Evolutionary conservation across 306 rosid genomes (phyloP).

Genomic region (Gynostemma pentaphyllum): DNA sequence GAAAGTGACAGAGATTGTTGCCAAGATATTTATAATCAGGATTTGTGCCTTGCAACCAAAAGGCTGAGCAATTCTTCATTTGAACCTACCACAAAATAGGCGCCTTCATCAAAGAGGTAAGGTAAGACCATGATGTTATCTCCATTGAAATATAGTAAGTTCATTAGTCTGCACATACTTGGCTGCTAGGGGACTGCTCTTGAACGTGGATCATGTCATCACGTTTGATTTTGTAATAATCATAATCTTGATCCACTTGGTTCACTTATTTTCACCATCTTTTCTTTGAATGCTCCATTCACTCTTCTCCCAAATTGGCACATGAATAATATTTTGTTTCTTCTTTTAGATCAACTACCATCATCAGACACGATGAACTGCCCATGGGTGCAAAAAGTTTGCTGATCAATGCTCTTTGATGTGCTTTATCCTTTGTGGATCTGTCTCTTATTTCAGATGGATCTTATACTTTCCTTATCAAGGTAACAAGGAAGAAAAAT

Average conservation of each 20-base stretch:
- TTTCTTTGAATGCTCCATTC: no score
- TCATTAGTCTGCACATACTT: slow-evolving; percentile 85
- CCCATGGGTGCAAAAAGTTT: slow-evolving; percentile 95
- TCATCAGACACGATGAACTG: slow-evolving; percentile 94
- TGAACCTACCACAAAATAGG: no score
- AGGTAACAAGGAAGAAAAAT: not conserved
- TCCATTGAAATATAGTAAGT: no score
- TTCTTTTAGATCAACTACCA: slow-evolving; percentile 67
- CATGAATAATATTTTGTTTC: slow-evolving; percentile 2
- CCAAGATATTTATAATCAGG: no score
- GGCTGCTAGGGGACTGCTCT: slow-evolving; percentile 95
- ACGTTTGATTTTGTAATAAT: slow-evolving; percentile 91
- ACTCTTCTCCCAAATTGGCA: no score
- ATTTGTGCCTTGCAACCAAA: no score
- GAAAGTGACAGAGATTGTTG: no score
- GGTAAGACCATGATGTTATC: no score
- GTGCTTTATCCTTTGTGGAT: not conserved
- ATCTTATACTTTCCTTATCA: not conserved
- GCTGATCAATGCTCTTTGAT: not conserved
- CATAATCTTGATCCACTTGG: slow-evolving; percentile 3
- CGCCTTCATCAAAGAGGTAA: no score
- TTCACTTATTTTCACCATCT: not conserved
- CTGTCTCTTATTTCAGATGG: not conserved
- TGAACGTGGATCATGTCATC: slow-evolving; percentile 92
- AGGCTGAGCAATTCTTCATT: no score